These are phyloP conservation scores for Wickerhamomyces chambardii DNA, from an alignment of 805 yeast genomes.

Conservation along the genomic window DNA sequence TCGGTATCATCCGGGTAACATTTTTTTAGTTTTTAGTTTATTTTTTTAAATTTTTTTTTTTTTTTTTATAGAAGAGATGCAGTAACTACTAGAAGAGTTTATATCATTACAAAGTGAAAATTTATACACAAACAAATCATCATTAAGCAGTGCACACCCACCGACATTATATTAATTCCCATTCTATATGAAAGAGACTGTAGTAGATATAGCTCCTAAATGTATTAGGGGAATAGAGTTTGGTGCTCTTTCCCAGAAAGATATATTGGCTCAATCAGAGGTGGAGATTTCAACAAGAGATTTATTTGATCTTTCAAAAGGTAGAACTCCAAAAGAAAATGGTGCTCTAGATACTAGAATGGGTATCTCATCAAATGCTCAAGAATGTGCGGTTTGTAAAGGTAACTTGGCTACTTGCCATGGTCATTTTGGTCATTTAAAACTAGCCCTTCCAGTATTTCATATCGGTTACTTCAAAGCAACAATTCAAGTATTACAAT, in stretches of 20 bases:
- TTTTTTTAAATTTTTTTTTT: too few species aligned
- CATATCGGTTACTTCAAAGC: constrained; percentile 97
- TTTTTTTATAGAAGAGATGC: too few species aligned
- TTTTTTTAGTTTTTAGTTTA: too few species aligned
- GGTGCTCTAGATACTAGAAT: constrained; percentile 90
- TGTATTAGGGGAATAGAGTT: constrained; percentile 85
- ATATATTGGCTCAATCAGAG: constrained; percentile 87
- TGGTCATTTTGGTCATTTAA: constrained; percentile 96
- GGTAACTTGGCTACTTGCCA: constrained; percentile 92
- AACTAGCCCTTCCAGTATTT: constrained; percentile 90
- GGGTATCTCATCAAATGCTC: constrained; percentile 89
- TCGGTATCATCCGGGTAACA: too few species aligned
- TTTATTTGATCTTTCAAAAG: constrained; percentile 83
- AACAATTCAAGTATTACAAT: constrained; percentile 79
- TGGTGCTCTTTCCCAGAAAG: constrained; percentile 87
- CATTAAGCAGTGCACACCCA: too few species aligned
- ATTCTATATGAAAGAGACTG: constrained; percentile 27
- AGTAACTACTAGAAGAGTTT: too few species aligned
- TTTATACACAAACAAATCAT: too few species aligned
- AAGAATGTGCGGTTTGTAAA: constrained; percentile 85
- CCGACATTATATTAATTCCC: too few species aligned
- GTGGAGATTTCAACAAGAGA: constrained; percentile 91
- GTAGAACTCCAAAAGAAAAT: constrained; percentile 67
- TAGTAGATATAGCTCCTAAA: constrained; percentile 76
- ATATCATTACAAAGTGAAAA: too few species aligned